Evolutionary conservation across 2,329 filamentous ascomycete species (phyloP).

Genomic region (Exserohilum turcica): DNA sequence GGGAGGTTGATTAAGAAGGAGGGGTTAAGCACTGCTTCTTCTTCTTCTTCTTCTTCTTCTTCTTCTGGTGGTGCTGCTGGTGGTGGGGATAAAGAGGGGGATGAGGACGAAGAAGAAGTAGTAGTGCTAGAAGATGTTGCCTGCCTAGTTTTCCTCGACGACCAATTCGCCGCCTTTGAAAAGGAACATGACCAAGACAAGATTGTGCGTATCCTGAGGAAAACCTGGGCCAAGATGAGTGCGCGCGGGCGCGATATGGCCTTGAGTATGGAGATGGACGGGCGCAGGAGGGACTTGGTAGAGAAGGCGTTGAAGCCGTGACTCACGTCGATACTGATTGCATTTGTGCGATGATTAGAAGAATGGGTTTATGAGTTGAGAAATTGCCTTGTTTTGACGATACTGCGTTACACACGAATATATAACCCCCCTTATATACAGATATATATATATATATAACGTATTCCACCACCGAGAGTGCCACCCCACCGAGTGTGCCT

Average conservation of each 20-base stretch:
- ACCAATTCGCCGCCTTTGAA: constrained; percentile 83
- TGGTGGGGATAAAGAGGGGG: no score
- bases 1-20: constrained; percentile 80
- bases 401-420: no score
- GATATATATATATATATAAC: no score
- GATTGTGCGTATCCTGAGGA: constrained; percentile 60
- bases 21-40: constrained; percentile 59
- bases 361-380: not conserved
- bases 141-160: constrained; percentile 84
- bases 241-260: constrained; percentile 43
- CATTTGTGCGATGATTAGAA: no score
- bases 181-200: constrained; percentile 75
- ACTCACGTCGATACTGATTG: no score
- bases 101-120: constrained; percentile 63
- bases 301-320: constrained; percentile 45
- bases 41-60: no score
- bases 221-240: constrained; percentile 51
- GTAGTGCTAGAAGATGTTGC: constrained; percentile 84
- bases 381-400: no score
- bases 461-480: no score
- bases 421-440: no score
- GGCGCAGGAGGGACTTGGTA: constrained; percentile 35
- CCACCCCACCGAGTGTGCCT: no score
- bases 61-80: no score
- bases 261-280: constrained; percentile 42